phyloP scores from a whole-genome alignment of 192 early-diverging fungal genomes.

The Nowakowskiella sp. region DNA sequence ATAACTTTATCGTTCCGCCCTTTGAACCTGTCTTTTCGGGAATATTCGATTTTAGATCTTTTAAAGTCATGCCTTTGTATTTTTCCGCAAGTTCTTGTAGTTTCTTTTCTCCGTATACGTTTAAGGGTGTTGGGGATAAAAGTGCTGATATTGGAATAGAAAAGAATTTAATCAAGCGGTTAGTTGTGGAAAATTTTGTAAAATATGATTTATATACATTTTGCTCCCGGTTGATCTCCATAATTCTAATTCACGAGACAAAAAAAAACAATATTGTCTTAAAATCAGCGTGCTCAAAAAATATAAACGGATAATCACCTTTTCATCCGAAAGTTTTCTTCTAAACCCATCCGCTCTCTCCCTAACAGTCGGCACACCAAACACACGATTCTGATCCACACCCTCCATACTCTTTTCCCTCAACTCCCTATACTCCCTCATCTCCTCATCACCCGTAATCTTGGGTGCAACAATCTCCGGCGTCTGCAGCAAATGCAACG shows the following conservation, averaged over 20 bases:
- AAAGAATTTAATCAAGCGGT: background rate
- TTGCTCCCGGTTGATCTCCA: conserved; percentile 29
- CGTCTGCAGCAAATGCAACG: background rate
- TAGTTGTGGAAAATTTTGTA: background rate
- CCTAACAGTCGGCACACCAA: conserved; percentile 33
- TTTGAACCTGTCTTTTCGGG: too few species aligned
- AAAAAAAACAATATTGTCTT: background rate
- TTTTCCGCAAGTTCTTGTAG: too few species aligned
- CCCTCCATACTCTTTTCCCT: conserved; percentile 10
- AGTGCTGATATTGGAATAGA: conserved; percentile 15
- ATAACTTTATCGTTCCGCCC: too few species aligned
- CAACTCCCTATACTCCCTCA: conserved; percentile 2
- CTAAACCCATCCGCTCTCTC: conserved; percentile 13
- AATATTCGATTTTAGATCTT: too few species aligned
- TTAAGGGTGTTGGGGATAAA: conserved; percentile 28
- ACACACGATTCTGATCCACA: conserved; percentile 19
- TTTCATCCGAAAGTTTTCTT: conserved; percentile 28
- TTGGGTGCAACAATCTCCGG: background rate
- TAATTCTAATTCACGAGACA: conserved; percentile 18
- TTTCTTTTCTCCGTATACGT: conserved; percentile 28
- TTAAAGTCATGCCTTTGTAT: too few species aligned
- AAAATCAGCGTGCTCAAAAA: background rate
- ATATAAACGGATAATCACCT: too few species aligned
- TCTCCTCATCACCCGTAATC: conserved; percentile 5
- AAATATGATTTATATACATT: too few species aligned